phyloP scores from a whole-genome alignment of 2,329 filamentous ascomycete species.

The Sphaerostilbella broomeana region DNA sequence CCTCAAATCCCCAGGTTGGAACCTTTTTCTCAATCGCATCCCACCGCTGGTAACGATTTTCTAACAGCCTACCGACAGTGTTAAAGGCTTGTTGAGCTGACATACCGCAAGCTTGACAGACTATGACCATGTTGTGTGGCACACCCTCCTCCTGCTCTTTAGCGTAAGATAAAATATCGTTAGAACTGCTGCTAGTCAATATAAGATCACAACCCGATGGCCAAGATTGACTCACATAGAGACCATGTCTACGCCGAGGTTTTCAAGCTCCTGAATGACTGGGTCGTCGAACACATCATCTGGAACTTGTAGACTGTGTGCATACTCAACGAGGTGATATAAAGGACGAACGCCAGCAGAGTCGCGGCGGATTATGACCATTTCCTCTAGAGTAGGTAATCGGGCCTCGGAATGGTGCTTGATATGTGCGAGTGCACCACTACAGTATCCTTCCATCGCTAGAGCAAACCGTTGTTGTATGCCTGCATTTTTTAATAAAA shows the following conservation, averaged over 20 bases:
- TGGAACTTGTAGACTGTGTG: conserved; percentile 16
- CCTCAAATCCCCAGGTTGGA: conserved; percentile 11
- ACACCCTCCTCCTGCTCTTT: conserved; percentile 20
- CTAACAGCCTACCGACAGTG: conserved; percentile 15
- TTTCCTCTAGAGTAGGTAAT: conserved; percentile 16
- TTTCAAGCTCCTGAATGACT: conserved; percentile 17
- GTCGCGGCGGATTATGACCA: conserved; percentile 15
- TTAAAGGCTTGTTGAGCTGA: conserved; percentile 19
- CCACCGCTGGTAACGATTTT: conserved; percentile 16
- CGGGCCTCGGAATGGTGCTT: conserved; percentile 8
- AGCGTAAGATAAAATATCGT: conserved; percentile 19
- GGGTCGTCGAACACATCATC: conserved; percentile 18
- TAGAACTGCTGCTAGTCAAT: conserved; percentile 13
- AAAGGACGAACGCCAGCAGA: conserved; percentile 17
- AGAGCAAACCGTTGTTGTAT: conserved; percentile 15
- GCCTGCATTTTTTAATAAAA: conserved; percentile 6
- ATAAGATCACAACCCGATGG: neutral
- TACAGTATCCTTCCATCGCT: conserved; percentile 17
- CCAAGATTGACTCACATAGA: conserved; percentile 15
- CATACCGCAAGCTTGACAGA: conserved; percentile 15
- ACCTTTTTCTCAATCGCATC: conserved; percentile 13
- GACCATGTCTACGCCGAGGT: conserved; percentile 19
- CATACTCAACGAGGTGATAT: conserved; percentile 20
- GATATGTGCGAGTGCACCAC: conserved; percentile 17
- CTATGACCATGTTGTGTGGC: conserved; percentile 18